A percentile compares a stretch with the other conserved stretches of the same genome.
Evolutionary conservation across 306 rosid species (phyloP).

Genomic region (Boehmeria nivea): DNA sequence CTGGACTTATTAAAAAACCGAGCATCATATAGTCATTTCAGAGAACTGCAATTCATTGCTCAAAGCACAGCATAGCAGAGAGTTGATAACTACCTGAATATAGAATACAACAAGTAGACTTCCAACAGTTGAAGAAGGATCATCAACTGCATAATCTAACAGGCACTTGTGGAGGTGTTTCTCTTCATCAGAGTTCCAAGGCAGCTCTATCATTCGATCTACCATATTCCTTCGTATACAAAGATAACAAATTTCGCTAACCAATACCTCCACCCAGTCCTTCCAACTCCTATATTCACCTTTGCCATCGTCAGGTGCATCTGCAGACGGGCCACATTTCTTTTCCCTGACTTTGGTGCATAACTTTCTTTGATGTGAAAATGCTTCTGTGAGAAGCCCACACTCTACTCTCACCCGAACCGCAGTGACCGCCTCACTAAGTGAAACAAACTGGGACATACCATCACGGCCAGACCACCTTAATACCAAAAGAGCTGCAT

Average conservation of each 20-base stretch:
- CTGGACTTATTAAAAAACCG: no score
- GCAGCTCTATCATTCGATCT: slow-evolving; percentile 86
- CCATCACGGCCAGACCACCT: slow-evolving; percentile 93
- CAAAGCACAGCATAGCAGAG: no score
- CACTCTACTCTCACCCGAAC: slow-evolving; percentile 95
- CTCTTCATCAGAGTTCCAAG: slow-evolving; percentile 95
- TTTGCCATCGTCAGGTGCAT: no score
- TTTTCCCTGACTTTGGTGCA: slow-evolving; percentile 62
- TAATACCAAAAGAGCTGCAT: slow-evolving; percentile 82
- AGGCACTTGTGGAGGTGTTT: slow-evolving; percentile 76
- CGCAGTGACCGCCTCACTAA: slow-evolving; percentile 85
- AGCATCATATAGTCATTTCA: no score
- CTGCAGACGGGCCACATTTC: slow-evolving; percentile 39
- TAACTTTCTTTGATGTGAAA: slow-evolving; percentile 81
- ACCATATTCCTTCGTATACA: slow-evolving; percentile 87
- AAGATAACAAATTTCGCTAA: slow-evolving; percentile 85
- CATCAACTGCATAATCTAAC: slow-evolving; percentile 63
- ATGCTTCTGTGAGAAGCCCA: slow-evolving; percentile 94
- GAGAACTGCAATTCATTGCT: no score
- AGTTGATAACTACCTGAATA: slow-evolving; percentile 60
- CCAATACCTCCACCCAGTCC: slow-evolving; percentile 82
- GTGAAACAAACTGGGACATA: slow-evolving; percentile 51
- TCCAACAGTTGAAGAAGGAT: slow-evolving; percentile 67
- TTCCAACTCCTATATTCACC: slow-evolving; percentile 43
- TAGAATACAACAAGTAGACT: slow-evolving; percentile 86